Evolutionary conservation across 2,329 filamentous ascomycete species (phyloP), one percentile per base, ranked within the genome.

Genomic region (Nothopassalora personata): DNA sequence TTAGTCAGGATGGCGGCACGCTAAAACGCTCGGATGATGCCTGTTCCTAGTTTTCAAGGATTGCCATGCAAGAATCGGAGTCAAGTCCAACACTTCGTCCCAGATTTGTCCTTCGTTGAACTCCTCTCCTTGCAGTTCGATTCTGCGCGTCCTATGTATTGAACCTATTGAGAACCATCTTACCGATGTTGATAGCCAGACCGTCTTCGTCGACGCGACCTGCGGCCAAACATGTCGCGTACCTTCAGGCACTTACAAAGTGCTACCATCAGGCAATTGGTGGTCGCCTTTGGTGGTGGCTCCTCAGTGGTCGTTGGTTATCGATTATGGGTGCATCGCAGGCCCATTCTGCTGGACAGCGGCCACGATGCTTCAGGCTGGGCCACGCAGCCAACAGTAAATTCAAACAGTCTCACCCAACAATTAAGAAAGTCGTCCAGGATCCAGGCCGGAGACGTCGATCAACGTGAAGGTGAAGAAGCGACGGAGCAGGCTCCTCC

Each of bases 401-500:
- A 55, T 11, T 19, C 33, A 27, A 34, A 43, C 43, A 33, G 7
- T 18, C 55, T 36, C 43, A 49, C 57, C 23, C 13, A 60, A 30
- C 46, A 43, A 23, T 47, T 59, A 57, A 57, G 53, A 52, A n/a
- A 45, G 15, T 19, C 58, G 11, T 53, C 57, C 4, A 34, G 30
- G 18, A 33, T 54, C 2, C 56, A 58, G 15, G 33, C 56, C n/a
- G 49, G 56, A 18, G 19, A 56, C 2, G 18, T 33, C 10, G 19
- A 54, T 6, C 13, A 33, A 9, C 48, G 19, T 7, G 33, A 54
- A 31, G 53, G 50, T n/a, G n/a, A 45, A 7, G 19, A n/a, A 10
- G 18, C 10, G 8, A 5, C 43, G 7, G 54, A 52, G 36, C 66
- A 68, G 46, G 31, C 67, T 3, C 68, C 66, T 15, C 68, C 68